Evolutionary conservation across 2,329 filamentous ascomycete genomes (phyloP).

Genomic region (Aspergillus brasiliensis): DNA sequence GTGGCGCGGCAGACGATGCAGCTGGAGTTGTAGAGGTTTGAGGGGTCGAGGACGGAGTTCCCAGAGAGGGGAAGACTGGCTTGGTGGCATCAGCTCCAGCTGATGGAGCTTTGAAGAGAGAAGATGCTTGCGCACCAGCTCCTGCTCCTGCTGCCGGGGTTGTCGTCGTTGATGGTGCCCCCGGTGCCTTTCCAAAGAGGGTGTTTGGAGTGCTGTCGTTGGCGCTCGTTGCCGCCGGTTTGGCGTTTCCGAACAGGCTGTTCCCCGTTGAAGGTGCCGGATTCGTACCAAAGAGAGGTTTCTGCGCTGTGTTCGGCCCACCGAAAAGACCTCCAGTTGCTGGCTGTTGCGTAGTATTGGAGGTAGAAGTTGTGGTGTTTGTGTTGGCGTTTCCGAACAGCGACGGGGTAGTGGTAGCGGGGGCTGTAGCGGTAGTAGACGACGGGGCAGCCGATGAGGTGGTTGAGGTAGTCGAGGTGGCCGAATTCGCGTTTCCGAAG

Average conservation of each 20-base stretch:
- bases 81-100: constrained; percentile 28
- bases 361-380: background rate
- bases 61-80: constrained; percentile 29
- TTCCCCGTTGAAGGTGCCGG: constrained; percentile 21
- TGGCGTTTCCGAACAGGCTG: constrained; percentile 21
- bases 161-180: background rate
- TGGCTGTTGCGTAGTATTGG: constrained; percentile 20
- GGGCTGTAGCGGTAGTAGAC: constrained; percentile 30
- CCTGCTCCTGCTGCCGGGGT: background rate
- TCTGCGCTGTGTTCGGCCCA: constrained; percentile 25
- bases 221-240: constrained; percentile 30
- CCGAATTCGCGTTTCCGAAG: constrained; percentile 32
- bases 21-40: constrained; percentile 28
- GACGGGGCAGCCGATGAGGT: constrained; percentile 18
- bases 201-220: constrained; percentile 30
- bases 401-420: constrained; percentile 25
- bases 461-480: constrained; percentile 15
- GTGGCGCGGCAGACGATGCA: constrained; percentile 33
- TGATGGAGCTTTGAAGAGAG: constrained; percentile 33
- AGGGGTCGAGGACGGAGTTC: constrained; percentile 20
- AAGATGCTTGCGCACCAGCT: constrained; percentile 21
- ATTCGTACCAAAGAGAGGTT: constrained; percentile 31
- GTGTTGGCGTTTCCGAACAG: constrained; percentile 14
- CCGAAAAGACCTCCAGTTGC: constrained; percentile 35
- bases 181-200: constrained; percentile 25